These are phyloP conservation scores for Fusarium sp. DNA, from an alignment of 2,329 filamentous ascomycete species.

Conservation along the genomic window DNA sequence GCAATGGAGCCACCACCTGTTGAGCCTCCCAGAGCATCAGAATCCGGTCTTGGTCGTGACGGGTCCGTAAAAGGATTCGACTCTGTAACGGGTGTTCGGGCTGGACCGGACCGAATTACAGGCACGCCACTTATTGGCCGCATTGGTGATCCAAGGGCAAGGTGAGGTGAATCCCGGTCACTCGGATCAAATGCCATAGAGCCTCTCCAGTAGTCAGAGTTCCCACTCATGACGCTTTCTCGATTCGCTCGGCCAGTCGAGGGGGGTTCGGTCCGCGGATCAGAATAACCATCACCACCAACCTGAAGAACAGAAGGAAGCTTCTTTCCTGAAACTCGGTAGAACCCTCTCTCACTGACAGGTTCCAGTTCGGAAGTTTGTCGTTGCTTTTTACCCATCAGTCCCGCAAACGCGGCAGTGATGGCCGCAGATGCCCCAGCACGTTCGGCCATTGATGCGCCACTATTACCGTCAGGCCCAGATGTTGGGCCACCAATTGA, in stretches of 20 bases:
- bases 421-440: constrained; percentile 53
- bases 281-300: constrained; percentile 72
- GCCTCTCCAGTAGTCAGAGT: constrained; percentile 64
- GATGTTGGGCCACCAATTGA: constrained; percentile 31
- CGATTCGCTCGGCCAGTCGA: constrained; percentile 40
- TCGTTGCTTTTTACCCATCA: constrained; percentile 54
- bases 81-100: constrained; percentile 69
- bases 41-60: constrained; percentile 42
- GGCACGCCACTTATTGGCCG: constrained; percentile 68
- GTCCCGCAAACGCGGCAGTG: constrained; percentile 59
- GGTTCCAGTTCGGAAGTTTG: constrained; percentile 45
- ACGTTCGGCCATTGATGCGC: constrained; percentile 58
- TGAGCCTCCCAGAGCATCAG: constrained; percentile 40
- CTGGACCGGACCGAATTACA: constrained; percentile 73
- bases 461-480: constrained; percentile 31
- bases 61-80: constrained; percentile 60
- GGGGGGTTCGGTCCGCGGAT: constrained; percentile 44
- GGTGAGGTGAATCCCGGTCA: constrained; percentile 49
- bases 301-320: constrained; percentile 70
- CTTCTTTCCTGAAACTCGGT: constrained; percentile 73
- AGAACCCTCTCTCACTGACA: constrained; percentile 67
- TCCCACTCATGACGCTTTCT: constrained; percentile 58
- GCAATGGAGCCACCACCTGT: constrained; percentile 29
- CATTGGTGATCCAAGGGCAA: constrained; percentile 68
- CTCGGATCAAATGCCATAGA: constrained; percentile 58